Evolutionary conservation across 2,329 filamentous ascomycete species (phyloP), one percentile per base, ranked within the genome.

Genomic region (Leptographium procerum): DNA sequence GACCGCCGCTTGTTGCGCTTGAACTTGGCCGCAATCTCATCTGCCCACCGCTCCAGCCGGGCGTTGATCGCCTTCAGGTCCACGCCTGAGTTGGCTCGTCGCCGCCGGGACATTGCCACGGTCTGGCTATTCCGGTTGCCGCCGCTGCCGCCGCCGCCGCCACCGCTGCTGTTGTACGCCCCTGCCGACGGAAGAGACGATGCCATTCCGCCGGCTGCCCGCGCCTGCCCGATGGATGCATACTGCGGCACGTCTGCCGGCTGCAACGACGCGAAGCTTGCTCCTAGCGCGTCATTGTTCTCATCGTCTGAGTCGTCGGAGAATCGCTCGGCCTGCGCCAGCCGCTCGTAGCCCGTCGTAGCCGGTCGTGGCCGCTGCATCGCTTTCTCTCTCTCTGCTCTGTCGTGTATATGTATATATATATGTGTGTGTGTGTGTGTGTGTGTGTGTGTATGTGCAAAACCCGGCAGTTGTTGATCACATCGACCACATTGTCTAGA

Each of bases 41-140:
- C 94, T 19, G 94, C 94, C 94, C 94, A 99, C 69, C 89, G 82
- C 73, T 99, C 94, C 29, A 99, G 77, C 28, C 94, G 82, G 60
- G 92, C 91, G 72, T 99, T 99, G 73, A 99, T 97, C 61, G 94
- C 94, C 71, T 97, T 97, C 69, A 99, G 88, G 68, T 99, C 94
- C 22, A 99, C 92, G 3, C 91, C 92, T 24, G 90, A 90, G 66
- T 91, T 94, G 69, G 89, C 88, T 64, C 70, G 80, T 10, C 55
- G 51, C 6, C 51, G 45, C 45, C 50, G 45, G 31, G 33, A 10
- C 13, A 14, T 11, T 36, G 3, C 40, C 11, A 50, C n/a, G 28
- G 14, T 40, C n/a, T n/a, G n/a, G n/a, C n/a, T n/a, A 14, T 73
- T 63, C 77, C 74, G 65, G 50, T 24, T 19, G 4, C 28, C 29